phyloP scores from a whole-genome alignment of 371 early-diverging fungal genomes.

The Globomyces sp. region DNA sequence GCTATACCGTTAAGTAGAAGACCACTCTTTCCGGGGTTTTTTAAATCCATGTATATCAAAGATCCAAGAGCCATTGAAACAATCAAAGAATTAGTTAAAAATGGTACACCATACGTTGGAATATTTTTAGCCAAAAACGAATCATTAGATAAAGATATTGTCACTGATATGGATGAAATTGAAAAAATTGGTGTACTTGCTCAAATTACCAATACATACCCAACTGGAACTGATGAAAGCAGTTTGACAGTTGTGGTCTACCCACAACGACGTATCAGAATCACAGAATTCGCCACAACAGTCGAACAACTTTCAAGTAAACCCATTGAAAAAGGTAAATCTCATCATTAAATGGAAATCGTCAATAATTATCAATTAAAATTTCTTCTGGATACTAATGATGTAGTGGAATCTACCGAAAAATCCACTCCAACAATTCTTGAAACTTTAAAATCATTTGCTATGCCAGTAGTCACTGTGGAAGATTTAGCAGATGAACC shows the following conservation, averaged over 20 bases:
- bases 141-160: slow-evolving; percentile 76
- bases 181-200: slow-evolving; percentile 88
- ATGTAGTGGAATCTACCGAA: slow-evolving; percentile 18
- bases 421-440: slow-evolving; percentile 15
- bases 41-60: slow-evolving; percentile 94
- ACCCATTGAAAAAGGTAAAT: slow-evolving; percentile 10
- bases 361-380: neutral
- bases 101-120: slow-evolving; percentile 91
- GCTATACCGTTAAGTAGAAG: slow-evolving; percentile 91
- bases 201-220: slow-evolving; percentile 93
- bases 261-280: slow-evolving; percentile 88
- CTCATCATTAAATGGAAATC: no score
- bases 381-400: neutral
- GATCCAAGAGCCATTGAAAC: slow-evolving; percentile 89
- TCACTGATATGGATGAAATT: slow-evolving; percentile 72
- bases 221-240: slow-evolving; percentile 75
- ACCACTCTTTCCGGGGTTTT: slow-evolving; percentile 95
- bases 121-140: slow-evolving; percentile 87
- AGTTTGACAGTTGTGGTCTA: slow-evolving; percentile 92
- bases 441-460: slow-evolving; percentile 53
- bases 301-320: neutral
- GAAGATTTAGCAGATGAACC: slow-evolving; percentile 82
- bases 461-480: slow-evolving; percentile 63
- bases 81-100: slow-evolving; percentile 84
- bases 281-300: slow-evolving; percentile 60